Percentiles rank a stretch among this genome's conserved stretches.
These are phyloP conservation scores for Wickerhamiella infanticola DNA, from an alignment of 1,139 yeast genomes.

Conservation along the genomic window DNA sequence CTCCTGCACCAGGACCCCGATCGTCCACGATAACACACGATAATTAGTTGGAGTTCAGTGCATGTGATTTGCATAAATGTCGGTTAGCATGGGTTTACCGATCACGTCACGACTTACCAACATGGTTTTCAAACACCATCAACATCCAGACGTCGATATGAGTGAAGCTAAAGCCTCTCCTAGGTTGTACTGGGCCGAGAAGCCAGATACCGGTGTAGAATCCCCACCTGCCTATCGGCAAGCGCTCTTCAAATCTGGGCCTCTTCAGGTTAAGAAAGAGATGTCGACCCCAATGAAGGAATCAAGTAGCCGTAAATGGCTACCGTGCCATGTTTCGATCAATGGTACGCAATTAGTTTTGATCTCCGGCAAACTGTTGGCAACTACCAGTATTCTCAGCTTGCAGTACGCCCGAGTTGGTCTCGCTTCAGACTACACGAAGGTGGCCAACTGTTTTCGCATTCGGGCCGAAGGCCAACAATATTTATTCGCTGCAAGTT, in stretches of 20 bases:
- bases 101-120: too few relatives aligned
- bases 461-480: conserved; percentile 57
- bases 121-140: too few relatives aligned
- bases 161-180: too few relatives aligned
- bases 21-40: too few relatives aligned
- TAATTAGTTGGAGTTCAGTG: too few relatives aligned
- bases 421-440: conserved; percentile 52
- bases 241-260: conserved; percentile 20
- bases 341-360: conserved; percentile 43
- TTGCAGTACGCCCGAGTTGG: conserved; percentile 58
- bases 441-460: conserved; percentile 36
- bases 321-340: conserved; percentile 35
- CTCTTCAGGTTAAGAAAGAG: conserved; percentile 23
- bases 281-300: conserved; percentile 22
- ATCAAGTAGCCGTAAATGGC: conserved; percentile 36
- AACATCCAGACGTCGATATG: too few relatives aligned
- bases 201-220: conserved; percentile 10
- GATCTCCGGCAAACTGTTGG: conserved; percentile 19
- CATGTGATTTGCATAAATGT: too few relatives aligned
- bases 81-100: too few relatives aligned
- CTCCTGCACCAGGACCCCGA: too few relatives aligned
- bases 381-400: conserved; percentile 35
- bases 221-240: conserved; percentile 23
- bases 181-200: too few relatives aligned
- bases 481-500: conserved; percentile 37